Percentiles rank a stretch among this genome's conserved stretches.
phyloP scores from a whole-genome alignment of 106 monocot species.

The Phalaenopsis aphrodite region DNA sequence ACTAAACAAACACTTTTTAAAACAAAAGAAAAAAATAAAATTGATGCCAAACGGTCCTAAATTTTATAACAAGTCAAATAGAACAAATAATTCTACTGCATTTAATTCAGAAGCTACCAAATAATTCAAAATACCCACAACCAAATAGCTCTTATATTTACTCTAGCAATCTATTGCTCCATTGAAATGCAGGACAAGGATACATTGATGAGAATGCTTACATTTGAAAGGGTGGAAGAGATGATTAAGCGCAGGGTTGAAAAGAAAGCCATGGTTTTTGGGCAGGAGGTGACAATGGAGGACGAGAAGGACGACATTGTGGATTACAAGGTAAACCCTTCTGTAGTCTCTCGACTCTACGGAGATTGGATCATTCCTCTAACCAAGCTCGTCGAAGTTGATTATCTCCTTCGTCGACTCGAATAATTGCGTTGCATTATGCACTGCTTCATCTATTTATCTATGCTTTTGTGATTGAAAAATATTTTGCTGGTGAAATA shows the following conservation, averaged over 20 bases:
- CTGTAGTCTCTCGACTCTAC: slow-evolving; percentile 46
- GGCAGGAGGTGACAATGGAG: slow-evolving; percentile 54
- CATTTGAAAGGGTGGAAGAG: slow-evolving; percentile 79
- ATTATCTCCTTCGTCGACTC: slow-evolving; percentile 78
- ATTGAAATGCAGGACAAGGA: slow-evolving; percentile 49
- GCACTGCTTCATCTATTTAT: too few relatives aligned
- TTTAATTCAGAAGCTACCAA: too few relatives aligned
- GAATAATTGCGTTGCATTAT: slow-evolving; percentile 21
- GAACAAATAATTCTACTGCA: too few relatives aligned
- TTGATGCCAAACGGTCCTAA: too few relatives aligned
- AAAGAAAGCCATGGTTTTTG: slow-evolving; percentile 77
- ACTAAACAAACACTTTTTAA: too few relatives aligned
- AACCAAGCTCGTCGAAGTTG: slow-evolving; percentile 78
- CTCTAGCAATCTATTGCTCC: neutral
- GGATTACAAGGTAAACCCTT: slow-evolving; percentile 24
- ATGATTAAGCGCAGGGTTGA: slow-evolving; percentile 72
- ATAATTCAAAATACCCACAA: too few relatives aligned
- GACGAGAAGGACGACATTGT: slow-evolving; percentile 13
- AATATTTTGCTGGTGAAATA: too few relatives aligned
- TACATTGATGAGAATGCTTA: slow-evolving; percentile 73
- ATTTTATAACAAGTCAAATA: too few relatives aligned
- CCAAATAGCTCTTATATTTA: too few relatives aligned
- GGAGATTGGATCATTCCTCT: slow-evolving; percentile 81
- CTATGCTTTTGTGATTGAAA: too few relatives aligned
- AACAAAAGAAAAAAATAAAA: too few relatives aligned